Conservation (phyloP, 306 rosid genomes). For the Lupinus albus region DNA sequence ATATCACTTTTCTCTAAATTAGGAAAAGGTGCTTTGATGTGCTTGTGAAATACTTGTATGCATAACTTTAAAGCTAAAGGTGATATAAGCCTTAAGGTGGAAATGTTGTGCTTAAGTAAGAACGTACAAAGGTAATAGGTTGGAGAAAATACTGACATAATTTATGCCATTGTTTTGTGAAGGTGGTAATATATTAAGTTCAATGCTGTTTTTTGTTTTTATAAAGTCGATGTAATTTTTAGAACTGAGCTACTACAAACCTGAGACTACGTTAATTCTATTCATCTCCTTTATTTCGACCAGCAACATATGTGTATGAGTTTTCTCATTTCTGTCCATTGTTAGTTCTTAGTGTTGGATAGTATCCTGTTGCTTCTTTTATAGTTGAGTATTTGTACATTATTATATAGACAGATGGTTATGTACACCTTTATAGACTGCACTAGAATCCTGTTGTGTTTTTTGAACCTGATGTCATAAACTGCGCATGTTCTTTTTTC, state of each 20-base stretch:
- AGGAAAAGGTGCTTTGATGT: neutral
- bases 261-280: slow-evolving; percentile 23
- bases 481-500: slow-evolving; percentile 18
- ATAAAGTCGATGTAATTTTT: slow-evolving; percentile 2
- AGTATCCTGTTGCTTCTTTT: slow-evolving; percentile 3
- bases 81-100: neutral
- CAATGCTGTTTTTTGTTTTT: neutral
- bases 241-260: slow-evolving; percentile 20
- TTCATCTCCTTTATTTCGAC: neutral
- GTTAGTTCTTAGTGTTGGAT: slow-evolving; percentile 9
- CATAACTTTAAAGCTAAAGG: slow-evolving; percentile 11
- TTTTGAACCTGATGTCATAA: slow-evolving; percentile 28
- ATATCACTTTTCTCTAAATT: neutral
- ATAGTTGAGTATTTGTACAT: slow-evolving; percentile 10
- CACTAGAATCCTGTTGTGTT: neutral
- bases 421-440: neutral
- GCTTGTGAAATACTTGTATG: neutral
- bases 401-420: neutral
- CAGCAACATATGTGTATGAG: neutral
- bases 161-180: slow-evolving; percentile 6
- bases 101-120: slow-evolving; percentile 7
- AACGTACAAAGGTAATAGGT: slow-evolving; percentile 1
- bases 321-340: slow-evolving; percentile 19
- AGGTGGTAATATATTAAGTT: slow-evolving; percentile 8
- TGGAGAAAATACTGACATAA: neutral